Conservation (phyloP, 257 asterid genomes). For the Fraxinus pennsylvanica region DNA sequence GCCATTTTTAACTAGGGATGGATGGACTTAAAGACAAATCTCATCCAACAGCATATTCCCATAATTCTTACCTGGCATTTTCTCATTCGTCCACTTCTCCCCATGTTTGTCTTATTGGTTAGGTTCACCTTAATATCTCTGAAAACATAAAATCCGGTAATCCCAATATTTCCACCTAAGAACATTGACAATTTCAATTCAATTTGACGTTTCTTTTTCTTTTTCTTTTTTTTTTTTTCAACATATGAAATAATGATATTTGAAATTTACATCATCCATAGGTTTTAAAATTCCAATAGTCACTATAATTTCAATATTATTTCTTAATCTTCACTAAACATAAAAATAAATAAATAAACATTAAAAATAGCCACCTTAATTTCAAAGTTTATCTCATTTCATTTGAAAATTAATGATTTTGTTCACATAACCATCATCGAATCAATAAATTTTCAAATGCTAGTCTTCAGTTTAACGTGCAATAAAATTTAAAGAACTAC, state of each 20-base stretch:
- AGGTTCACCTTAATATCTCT: slow-evolving; percentile 4
- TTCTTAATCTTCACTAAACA: no score
- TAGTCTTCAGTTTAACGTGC: no score
- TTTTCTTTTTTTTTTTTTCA: neutral
- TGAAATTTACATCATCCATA: neutral
- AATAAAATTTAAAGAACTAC: no score
- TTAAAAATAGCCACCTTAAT: neutral
- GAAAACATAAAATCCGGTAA: neutral
- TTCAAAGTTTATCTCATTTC: no score
- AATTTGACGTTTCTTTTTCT: neutral
- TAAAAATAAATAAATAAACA: no score
- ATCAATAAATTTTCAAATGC: no score
- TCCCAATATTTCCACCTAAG: neutral
- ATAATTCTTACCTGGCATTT: slow-evolving; percentile 16
- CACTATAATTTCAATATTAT: no score
- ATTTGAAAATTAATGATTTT: no score
- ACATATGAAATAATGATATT: neutral
- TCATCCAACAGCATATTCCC: slow-evolving; percentile 17
- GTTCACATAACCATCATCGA: no score
- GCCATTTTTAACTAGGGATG: slow-evolving; percentile 41
- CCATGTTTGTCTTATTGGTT: slow-evolving; percentile 13
- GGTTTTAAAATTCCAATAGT: neutral
- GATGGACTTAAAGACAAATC: slow-evolving; percentile 13
- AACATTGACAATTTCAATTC: neutral
- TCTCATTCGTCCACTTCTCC: slow-evolving; percentile 11